Percentiles rank a stretch among this genome's conserved stretches.
Conservation (phyloP, 2,329 filamentous ascomycete genomes). For the Clonostachys sp. region DNA sequence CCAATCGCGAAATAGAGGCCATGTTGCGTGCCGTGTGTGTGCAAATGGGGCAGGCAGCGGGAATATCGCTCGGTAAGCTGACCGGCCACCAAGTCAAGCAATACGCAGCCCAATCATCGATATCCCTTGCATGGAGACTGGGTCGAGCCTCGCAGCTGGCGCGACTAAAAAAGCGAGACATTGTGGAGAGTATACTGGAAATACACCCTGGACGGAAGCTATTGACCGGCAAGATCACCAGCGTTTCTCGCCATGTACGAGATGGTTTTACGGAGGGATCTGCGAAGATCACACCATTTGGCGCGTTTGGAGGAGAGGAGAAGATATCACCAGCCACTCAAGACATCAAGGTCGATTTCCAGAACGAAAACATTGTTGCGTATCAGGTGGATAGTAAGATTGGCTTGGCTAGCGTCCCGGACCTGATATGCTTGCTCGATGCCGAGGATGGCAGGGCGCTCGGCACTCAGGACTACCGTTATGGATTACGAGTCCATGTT, state of each 20-base stretch:
- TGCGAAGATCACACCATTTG: slow-evolving; percentile 21
- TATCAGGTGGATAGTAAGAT: slow-evolving; percentile 21
- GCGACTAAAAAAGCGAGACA: slow-evolving; percentile 3
- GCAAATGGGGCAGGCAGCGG: too few relatives aligned
- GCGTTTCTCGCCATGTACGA: slow-evolving; percentile 27
- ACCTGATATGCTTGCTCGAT: slow-evolving; percentile 27
- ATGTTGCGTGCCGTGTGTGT: too few relatives aligned
- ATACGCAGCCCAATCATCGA: slow-evolving; percentile 14
- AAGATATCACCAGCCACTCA: slow-evolving; percentile 8
- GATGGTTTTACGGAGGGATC: slow-evolving; percentile 35
- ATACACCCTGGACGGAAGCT: slow-evolving; percentile 11
- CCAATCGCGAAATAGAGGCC: too few relatives aligned
- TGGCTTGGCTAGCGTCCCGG: slow-evolving; percentile 19
- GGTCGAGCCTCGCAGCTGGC: slow-evolving; percentile 38
- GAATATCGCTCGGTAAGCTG: too few relatives aligned
- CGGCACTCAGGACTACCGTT: slow-evolving; percentile 43
- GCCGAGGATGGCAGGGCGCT: slow-evolving; percentile 40
- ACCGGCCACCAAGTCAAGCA: too few relatives aligned
- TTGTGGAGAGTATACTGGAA: slow-evolving; percentile 45
- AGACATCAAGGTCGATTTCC: slow-evolving; percentile 31
- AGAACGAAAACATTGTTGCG: slow-evolving; percentile 34
- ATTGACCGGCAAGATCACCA: slow-evolving; percentile 31
- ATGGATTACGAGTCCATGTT: slow-evolving; percentile 43
- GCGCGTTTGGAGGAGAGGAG: not conserved
- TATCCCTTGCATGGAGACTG: slow-evolving; percentile 48